Conservation (phyloP, 768 basidiomycete species). For the Panellus pusillus region DNA sequence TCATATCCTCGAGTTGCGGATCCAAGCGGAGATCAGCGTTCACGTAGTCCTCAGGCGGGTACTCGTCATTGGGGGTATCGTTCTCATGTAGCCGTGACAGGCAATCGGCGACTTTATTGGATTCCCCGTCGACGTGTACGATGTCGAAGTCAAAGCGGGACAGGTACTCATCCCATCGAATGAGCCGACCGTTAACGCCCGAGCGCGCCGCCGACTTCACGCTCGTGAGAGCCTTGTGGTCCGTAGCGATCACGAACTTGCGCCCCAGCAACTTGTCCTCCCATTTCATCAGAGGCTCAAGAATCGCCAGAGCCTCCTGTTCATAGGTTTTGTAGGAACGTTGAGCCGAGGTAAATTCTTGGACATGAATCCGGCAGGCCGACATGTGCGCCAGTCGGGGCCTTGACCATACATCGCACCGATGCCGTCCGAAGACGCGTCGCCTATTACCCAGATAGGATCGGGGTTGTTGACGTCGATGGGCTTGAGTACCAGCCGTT, state of each 20-base stretch:
- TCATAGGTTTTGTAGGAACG: constrained; percentile 30
- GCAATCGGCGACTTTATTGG: constrained; percentile 31
- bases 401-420: constrained; percentile 32
- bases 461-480: constrained; percentile 21
- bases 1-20: constrained; percentile 20
- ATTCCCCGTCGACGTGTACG: constrained; percentile 25
- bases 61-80: constrained; percentile 18
- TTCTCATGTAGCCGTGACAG: constrained; percentile 32
- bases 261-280: constrained; percentile 32
- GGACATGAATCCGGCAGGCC: constrained; percentile 31
- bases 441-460: constrained; percentile 31
- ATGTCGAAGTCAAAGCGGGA: constrained; percentile 29
- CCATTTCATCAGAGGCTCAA: constrained; percentile 30
- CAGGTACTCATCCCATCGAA: constrained; percentile 33
- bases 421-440: constrained; percentile 26
- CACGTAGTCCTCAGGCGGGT: constrained; percentile 23
- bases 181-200: constrained; percentile 18
- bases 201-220: constrained; percentile 25
- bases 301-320: constrained; percentile 24
- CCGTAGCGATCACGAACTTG: constrained; percentile 24
- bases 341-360: constrained; percentile 30
- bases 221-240: constrained; percentile 26
- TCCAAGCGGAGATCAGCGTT: constrained; percentile 22
- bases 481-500: constrained; percentile 25
- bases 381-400: constrained; percentile 22